Percentiles rank a stretch among this genome's conserved stretches.
Evolutionary conservation across 2,329 filamentous ascomycete species (phyloP).

Genomic region (Fusarium agapanthi): DNA sequence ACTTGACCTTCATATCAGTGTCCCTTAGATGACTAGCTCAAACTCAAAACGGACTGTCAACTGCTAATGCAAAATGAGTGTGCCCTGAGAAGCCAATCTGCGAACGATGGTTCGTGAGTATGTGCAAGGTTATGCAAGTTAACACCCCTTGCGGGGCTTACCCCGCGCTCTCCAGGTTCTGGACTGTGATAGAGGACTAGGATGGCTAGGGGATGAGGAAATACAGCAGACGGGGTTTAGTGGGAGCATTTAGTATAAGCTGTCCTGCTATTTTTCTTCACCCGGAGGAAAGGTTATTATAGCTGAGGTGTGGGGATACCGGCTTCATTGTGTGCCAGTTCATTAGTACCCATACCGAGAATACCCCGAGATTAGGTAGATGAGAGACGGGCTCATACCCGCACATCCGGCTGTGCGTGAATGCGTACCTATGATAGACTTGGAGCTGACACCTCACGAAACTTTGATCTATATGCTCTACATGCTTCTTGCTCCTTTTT

Average conservation of each 20-base stretch:
- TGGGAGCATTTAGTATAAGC: not conserved
- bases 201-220: not conserved
- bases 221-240: not conserved
- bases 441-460: not conserved
- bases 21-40: not conserved
- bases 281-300: not conserved
- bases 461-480: not conserved
- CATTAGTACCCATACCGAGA: not conserved
- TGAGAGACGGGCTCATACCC: not conserved
- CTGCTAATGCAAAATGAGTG: not conserved
- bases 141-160: not conserved
- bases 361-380: not conserved
- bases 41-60: not conserved
- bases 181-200: not conserved
- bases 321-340: not conserved
- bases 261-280: not conserved
- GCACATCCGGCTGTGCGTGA: not conserved
- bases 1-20: not conserved
- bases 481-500: too few relatives aligned
- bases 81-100: not conserved
- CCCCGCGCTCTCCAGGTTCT: not conserved
- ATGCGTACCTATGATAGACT: not conserved
- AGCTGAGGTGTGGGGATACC: not conserved
- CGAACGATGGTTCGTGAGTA: not conserved
- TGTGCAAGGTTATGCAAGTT: not conserved